Base-by-base conservation (phyloP, 164 flowering plant genomes). In the Vitis labrusca region DNA sequence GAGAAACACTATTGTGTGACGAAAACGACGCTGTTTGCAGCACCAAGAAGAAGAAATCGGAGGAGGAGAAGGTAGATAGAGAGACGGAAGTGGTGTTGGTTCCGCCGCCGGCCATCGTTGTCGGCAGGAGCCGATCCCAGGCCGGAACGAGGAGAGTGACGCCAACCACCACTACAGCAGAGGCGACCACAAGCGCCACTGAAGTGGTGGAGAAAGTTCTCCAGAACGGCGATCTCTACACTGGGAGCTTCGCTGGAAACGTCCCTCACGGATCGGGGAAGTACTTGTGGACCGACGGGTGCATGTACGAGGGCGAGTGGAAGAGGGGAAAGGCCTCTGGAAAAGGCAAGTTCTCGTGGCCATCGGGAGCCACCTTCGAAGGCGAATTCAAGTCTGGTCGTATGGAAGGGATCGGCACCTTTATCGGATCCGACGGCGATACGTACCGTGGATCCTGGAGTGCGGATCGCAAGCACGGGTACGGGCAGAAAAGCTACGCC, bases 271-370 rank as follows among this genome's bases (percentile, higher is more conserved):
- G 97, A 65, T 82, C 82, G 10, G 97, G 97, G 3, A 90, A 90
- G 85, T 92, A 92, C 64, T 72, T 92, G 32, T 92, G 97, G 97
- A 75, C 71, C 10, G 97, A 92, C 77, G 97, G 97, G 44, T 92
- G 97, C 69, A 89, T 89, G 93, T 90, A 90, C 80, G 88, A 87
- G 69, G 97, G 97, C 0, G 93, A 90, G 72, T 92, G 97, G 97
- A 72, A 77, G 60, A 74, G 81, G 13, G 93, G 97, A 3, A 92
- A 90, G 66, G 91, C 95, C 3, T 79, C 80, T 0, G 97, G 97
- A 0, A 92, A 85, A 60, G 97, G 97, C 4, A 87, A 84, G 72
- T 89, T 92, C 67, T 87, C 91, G 19, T 92, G 97, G 97, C 97
- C 97, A 0, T 87, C 92, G 0, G 97, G 95, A 1, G 97, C 97